A percentile compares a stretch with the other conserved stretches of the same genome.
phyloP scores from a whole-genome alignment of 495 filamentous ascomycete genomes.

The Penicillium daleae region DNA sequence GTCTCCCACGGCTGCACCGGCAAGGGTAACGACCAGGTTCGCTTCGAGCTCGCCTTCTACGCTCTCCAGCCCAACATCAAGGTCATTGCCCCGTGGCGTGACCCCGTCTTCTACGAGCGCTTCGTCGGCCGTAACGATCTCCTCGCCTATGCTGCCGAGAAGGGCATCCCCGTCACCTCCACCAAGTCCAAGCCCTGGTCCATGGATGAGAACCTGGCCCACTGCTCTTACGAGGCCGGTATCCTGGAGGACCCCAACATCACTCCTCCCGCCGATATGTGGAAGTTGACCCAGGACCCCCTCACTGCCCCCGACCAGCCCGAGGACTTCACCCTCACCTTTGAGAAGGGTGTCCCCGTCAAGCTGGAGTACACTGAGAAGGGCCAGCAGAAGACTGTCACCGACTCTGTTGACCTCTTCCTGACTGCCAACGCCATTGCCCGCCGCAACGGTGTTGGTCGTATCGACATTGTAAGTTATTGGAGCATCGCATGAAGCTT shows the following conservation, averaged over 20 bases:
- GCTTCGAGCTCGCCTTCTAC: constrained; percentile 81
- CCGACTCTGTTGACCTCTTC: constrained; percentile 81
- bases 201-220: constrained; percentile 85
- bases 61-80: constrained; percentile 77
- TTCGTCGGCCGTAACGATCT: constrained; percentile 87
- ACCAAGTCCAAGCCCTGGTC: constrained; percentile 87
- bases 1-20: constrained; percentile 84
- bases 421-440: constrained; percentile 77
- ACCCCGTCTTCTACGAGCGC: constrained; percentile 79
- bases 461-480: constrained; percentile 78
- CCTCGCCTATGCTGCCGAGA: constrained; percentile 79
- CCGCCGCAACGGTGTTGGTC: constrained; percentile 74
- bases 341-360: constrained; percentile 82
- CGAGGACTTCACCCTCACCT: constrained; percentile 74
- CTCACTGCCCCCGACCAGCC: constrained; percentile 74
- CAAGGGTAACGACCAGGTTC: constrained; percentile 86
- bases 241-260: constrained; percentile 56
- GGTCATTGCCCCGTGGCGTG: constrained; percentile 88
- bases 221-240: constrained; percentile 90
- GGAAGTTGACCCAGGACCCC: constrained; percentile 80
- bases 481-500: neutral
- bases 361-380: constrained; percentile 65
- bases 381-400: constrained; percentile 59
- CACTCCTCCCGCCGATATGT: constrained; percentile 77
- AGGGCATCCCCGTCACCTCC: constrained; percentile 81